phyloP scores from a whole-genome alignment of 2,329 filamentous ascomycete species.

The Diaporthe sp. region DNA sequence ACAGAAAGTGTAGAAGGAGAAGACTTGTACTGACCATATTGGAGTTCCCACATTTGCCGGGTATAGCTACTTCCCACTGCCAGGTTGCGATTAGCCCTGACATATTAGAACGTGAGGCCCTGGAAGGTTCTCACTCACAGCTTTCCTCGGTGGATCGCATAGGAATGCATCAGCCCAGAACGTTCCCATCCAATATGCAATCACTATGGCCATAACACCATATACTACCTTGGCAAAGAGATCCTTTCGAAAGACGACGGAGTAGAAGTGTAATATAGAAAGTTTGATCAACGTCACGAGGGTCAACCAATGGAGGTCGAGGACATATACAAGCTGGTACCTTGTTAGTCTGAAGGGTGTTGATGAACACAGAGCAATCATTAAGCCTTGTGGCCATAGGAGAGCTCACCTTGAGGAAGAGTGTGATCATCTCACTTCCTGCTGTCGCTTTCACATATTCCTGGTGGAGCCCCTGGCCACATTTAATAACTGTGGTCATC shows the following conservation, averaged over 20 bases:
- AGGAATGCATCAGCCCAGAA: slow-evolving; percentile 29
- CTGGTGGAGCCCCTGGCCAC: slow-evolving; percentile 14
- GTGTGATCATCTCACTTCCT: not conserved
- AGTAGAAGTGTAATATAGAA: slow-evolving; percentile 17
- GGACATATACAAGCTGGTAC: slow-evolving; percentile 5
- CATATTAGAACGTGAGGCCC: not conserved
- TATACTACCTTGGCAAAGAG: slow-evolving; percentile 2
- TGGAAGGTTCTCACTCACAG: not conserved
- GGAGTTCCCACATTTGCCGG: slow-evolving; percentile 21
- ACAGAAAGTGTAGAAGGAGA: not conserved
- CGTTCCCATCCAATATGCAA: slow-evolving; percentile 1
- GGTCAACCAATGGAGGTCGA: slow-evolving; percentile 25
- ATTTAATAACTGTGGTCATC: slow-evolving; percentile 20
- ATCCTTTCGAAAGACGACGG: not conserved
- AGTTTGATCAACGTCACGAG: slow-evolving; percentile 16
- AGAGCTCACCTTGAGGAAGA: slow-evolving; percentile 10
- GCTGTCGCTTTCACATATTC: not conserved
- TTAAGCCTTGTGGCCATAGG: not conserved
- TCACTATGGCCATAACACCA: not conserved
- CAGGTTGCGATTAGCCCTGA: not conserved
- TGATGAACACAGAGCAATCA: not conserved
- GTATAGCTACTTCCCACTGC: not conserved
- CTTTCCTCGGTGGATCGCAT: slow-evolving; percentile 13
- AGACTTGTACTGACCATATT: not conserved
- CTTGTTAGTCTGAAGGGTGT: not conserved